These are phyloP conservation scores for Purshia tridentata DNA, from an alignment of 306 rosid species.

Conservation along the genomic window DNA sequence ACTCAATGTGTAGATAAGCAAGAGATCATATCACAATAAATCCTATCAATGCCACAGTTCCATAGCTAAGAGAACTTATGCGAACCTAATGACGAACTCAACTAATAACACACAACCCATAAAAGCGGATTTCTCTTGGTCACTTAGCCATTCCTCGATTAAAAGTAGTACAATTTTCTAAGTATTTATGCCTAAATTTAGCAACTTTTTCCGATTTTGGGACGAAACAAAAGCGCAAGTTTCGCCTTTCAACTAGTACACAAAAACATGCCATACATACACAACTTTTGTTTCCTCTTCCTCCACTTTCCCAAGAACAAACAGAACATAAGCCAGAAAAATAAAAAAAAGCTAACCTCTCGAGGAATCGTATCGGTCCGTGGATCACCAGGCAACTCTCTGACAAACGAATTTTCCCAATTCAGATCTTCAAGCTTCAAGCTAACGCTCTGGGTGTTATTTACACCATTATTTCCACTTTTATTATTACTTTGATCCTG, in stretches of 20 bases:
- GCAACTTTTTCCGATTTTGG: neutral
- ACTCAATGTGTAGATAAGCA: neutral
- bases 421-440: conserved; percentile 72
- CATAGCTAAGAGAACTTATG: neutral
- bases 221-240: neutral
- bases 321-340: conserved; percentile 7
- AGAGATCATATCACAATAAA: neutral
- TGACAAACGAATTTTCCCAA: conserved; percentile 85
- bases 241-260: neutral
- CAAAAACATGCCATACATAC: neutral
- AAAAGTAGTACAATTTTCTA: neutral
- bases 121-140: neutral
- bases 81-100: neutral
- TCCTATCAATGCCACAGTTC: neutral
- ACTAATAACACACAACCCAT: neutral
- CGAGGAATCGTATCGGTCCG: conserved; percentile 67
- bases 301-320: neutral
- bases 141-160: neutral
- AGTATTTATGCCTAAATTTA: neutral
- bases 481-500: neutral
- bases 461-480: conserved; percentile 6
- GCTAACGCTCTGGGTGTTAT: conserved; percentile 7
- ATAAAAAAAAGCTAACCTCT: conserved; percentile 47
- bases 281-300: neutral
- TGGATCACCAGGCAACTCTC: conserved; percentile 75